Percentiles rank a stretch among this genome's conserved stretches.
phyloP scores from a whole-genome alignment of 1,284 basidiomycete species.

The Rhodotorula sp. region DNA sequence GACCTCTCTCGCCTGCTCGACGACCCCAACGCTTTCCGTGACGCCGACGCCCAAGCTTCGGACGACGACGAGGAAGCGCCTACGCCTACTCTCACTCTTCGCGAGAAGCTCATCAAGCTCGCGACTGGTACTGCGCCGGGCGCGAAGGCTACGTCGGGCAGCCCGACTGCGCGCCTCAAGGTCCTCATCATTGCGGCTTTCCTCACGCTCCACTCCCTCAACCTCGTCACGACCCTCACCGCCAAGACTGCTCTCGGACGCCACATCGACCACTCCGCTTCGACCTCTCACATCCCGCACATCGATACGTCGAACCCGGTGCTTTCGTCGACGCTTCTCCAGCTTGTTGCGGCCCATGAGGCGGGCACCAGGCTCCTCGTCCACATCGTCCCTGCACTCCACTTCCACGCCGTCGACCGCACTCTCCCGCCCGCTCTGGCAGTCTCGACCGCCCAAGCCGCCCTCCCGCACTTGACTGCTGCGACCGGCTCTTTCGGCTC shows the following conservation, averaged over 20 bases:
- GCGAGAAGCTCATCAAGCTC: constrained; percentile 40
- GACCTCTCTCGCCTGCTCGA: constrained; percentile 44
- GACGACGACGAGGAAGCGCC: constrained; percentile 30
- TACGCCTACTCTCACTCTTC: constrained; percentile 23
- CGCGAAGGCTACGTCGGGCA: constrained; percentile 58
- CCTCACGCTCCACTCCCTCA: constrained; percentile 82
- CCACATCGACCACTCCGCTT: constrained; percentile 48
- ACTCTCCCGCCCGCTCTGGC: constrained; percentile 44
- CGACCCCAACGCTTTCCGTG: constrained; percentile 40
- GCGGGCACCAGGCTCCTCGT: constrained; percentile 37
- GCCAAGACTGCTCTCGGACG: constrained; percentile 65
- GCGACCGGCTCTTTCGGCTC: constrained; percentile 41
- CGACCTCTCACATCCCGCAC: constrained; percentile 35
- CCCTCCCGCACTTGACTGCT: constrained; percentile 33
- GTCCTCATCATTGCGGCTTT: constrained; percentile 86
- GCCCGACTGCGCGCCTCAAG: constrained; percentile 84
- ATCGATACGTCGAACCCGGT: constrained; percentile 55
- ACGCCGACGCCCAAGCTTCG: constrained; percentile 39
- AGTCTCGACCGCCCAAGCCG: constrained; percentile 27
- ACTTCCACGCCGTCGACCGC: constrained; percentile 48
- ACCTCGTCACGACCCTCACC: constrained; percentile 88
- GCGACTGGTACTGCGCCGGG: constrained; percentile 38
- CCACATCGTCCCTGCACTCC: constrained; percentile 49
- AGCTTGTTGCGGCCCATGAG: constrained; percentile 57
- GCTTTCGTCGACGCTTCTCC: constrained; percentile 62